These are phyloP conservation scores for Dianthus caryophyllus DNA, from an alignment of 148 eudicot species.

Conservation along the genomic window DNA sequence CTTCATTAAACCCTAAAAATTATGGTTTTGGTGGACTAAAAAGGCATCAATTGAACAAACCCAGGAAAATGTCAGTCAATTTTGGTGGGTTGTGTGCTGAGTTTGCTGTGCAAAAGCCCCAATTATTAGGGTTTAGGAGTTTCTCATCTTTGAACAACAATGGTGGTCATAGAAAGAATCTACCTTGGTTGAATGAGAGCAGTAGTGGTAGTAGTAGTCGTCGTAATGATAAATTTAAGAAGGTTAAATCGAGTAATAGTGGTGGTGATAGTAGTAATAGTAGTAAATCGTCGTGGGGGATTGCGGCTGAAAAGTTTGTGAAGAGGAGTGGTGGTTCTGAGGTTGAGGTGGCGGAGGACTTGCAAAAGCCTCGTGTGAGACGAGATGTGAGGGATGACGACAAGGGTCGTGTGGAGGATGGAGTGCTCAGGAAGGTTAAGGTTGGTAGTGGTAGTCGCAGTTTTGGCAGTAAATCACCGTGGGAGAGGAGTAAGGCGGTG, in stretches of 20 bases:
- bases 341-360: slow-evolving; percentile 29
- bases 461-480: slow-evolving; percentile 26
- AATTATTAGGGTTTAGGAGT: slow-evolving; percentile 27
- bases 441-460: too few relatives aligned
- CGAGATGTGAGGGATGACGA: slow-evolving; percentile 35
- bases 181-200: slow-evolving; percentile 72
- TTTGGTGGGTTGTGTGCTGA: slow-evolving; percentile 29
- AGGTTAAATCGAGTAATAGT: slow-evolving; percentile 20
- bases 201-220: background rate
- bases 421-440: slow-evolving; percentile 16
- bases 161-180: slow-evolving; percentile 31
- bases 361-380: slow-evolving; percentile 21
- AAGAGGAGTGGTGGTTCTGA: slow-evolving; percentile 28
- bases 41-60: slow-evolving; percentile 17
- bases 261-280: background rate
- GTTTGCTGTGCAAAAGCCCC: slow-evolving; percentile 21
- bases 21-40: slow-evolving; percentile 2
- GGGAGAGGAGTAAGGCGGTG: slow-evolving; percentile 14
- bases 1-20: slow-evolving; percentile 30
- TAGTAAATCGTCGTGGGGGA: slow-evolving; percentile 72
- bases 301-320: slow-evolving; percentile 65
- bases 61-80: slow-evolving; percentile 16
- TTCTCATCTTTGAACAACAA: slow-evolving; percentile 32
- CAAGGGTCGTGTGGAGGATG: too few relatives aligned
- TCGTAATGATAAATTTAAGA: slow-evolving; percentile 20